These are phyloP conservation scores for Aspergillus panamensis DNA, from an alignment of 495 filamentous ascomycete genomes.

Conservation along the genomic window DNA sequence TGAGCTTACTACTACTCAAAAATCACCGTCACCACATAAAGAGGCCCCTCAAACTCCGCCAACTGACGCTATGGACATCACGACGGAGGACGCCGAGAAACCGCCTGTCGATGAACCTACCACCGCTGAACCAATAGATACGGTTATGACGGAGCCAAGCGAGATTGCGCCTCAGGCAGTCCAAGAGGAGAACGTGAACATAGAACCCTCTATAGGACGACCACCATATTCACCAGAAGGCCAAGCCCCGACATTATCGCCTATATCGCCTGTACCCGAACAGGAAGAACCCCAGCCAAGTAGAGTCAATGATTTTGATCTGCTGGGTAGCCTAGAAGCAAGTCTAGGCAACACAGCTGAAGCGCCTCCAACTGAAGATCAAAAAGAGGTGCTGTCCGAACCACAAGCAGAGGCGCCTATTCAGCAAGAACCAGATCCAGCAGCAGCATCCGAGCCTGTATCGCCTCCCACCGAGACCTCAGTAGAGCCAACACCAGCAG, in stretches of 20 bases:
- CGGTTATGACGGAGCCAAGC: conserved; percentile 6
- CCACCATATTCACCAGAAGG: conserved; percentile 1
- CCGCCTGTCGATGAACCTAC: conserved; percentile 5
- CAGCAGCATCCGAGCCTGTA: neutral
- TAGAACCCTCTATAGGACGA: conserved; percentile 3
- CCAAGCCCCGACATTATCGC: conserved; percentile 1
- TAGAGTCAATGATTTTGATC: conserved; percentile 10
- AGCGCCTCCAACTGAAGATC: neutral
- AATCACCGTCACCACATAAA: conserved; percentile 5
- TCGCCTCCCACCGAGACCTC: conserved; percentile 7
- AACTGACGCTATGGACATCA: neutral
- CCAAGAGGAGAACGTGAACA: conserved; percentile 1
- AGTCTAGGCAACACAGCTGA: conserved; percentile 16
- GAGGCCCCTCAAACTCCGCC: neutral
- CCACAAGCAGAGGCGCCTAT: neutral
- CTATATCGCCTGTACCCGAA: conserved; percentile 2
- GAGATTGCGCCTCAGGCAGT: conserved; percentile 1
- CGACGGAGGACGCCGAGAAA: conserved; percentile 4
- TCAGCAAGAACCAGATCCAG: neutral
- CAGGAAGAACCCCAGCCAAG: conserved; percentile 3
- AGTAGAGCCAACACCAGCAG: neutral
- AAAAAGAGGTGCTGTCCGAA: conserved; percentile 6
- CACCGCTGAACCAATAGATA: conserved; percentile 3
- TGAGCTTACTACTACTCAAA: neutral
- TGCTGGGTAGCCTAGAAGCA: conserved; percentile 25